phyloP scores from a whole-genome alignment of 2,329 filamentous ascomycete species.

The Podosphaera aphanis region DNA sequence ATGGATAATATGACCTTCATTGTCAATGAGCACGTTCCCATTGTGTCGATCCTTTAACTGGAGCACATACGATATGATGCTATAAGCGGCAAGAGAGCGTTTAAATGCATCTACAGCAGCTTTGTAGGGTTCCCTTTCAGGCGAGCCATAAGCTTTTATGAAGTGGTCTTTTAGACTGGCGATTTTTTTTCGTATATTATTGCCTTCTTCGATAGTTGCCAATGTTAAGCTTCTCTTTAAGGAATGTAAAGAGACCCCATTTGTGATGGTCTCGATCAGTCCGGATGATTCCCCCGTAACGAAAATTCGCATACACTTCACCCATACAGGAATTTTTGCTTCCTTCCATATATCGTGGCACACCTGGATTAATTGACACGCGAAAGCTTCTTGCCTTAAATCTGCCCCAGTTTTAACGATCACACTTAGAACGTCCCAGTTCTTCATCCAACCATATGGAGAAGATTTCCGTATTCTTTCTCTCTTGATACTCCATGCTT shows the following conservation, averaged over 20 bases:
- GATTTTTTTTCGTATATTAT: constrained; percentile 51
- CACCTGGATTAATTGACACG: constrained; percentile 61
- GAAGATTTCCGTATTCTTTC: constrained; percentile 65
- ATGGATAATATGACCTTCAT: constrained; percentile 66
- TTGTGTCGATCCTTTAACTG: constrained; percentile 75
- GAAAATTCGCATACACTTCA: constrained; percentile 67
- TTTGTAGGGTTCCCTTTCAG: constrained; percentile 43
- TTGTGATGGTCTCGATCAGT: constrained; percentile 70
- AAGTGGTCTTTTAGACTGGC: constrained; percentile 67
- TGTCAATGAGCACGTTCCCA: constrained; percentile 67
- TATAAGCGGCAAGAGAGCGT: constrained; percentile 62
- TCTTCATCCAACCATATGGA: constrained; percentile 73
- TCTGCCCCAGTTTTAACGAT: constrained; percentile 75
- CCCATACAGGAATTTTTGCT: constrained; percentile 56
- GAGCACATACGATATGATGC: constrained; percentile 61
- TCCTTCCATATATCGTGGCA: constrained; percentile 67
- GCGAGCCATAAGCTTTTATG: constrained; percentile 50
- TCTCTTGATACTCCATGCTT: constrained; percentile 66
- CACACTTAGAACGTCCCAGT: constrained; percentile 69
- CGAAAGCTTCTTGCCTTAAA: constrained; percentile 65
- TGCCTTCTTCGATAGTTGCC: constrained; percentile 46
- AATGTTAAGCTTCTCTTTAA: constrained; percentile 63
- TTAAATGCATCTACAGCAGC: constrained; percentile 59
- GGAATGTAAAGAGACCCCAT: constrained; percentile 68
- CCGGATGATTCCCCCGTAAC: constrained; percentile 70